Evolutionary conservation across 495 filamentous ascomycete genomes (phyloP).

Genomic region (Aspergillus incahuasiensis): DNA sequence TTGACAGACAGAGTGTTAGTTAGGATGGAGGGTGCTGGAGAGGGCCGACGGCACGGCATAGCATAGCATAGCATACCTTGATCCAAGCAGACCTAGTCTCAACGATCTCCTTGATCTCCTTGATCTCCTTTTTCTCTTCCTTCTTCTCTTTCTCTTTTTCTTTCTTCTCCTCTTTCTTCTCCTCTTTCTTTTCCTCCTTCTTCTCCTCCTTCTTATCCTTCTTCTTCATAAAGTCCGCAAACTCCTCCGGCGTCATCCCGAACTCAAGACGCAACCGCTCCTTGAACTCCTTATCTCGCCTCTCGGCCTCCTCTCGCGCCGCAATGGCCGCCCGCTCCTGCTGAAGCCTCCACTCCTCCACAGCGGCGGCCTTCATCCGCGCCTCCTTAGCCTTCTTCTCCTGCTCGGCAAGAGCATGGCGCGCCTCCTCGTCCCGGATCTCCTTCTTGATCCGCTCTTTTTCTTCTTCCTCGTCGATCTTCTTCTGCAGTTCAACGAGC

Average conservation of each 20-base stretch:
- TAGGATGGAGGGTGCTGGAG: neutral
- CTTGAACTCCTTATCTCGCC: slow-evolving; percentile 46
- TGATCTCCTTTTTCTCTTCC: slow-evolving; percentile 35
- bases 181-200: slow-evolving; percentile 41
- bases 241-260: slow-evolving; percentile 43
- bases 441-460: slow-evolving; percentile 34
- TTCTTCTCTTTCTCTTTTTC: slow-evolving; percentile 38
- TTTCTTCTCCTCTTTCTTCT: slow-evolving; percentile 44
- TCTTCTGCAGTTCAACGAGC: slow-evolving; percentile 31
- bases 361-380: slow-evolving; percentile 46
- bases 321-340: slow-evolving; percentile 38
- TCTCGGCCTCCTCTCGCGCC: slow-evolving; percentile 30
- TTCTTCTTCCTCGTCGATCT: slow-evolving; percentile 43
- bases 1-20: neutral
- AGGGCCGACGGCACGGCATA: too few species aligned
- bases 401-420: slow-evolving; percentile 30
- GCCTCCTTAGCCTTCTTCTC: slow-evolving; percentile 43
- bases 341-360: slow-evolving; percentile 54
- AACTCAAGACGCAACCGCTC: slow-evolving; percentile 35
- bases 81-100: slow-evolving; percentile 45
- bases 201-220: slow-evolving; percentile 46
- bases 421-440: slow-evolving; percentile 34
- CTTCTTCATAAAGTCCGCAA: slow-evolving; percentile 54
- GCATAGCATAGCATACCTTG: slow-evolving; percentile 32
- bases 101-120: slow-evolving; percentile 33